Evolutionary conservation across 495 filamentous ascomycete species (phyloP).

Genomic region (Penicillium longicatenatum): DNA sequence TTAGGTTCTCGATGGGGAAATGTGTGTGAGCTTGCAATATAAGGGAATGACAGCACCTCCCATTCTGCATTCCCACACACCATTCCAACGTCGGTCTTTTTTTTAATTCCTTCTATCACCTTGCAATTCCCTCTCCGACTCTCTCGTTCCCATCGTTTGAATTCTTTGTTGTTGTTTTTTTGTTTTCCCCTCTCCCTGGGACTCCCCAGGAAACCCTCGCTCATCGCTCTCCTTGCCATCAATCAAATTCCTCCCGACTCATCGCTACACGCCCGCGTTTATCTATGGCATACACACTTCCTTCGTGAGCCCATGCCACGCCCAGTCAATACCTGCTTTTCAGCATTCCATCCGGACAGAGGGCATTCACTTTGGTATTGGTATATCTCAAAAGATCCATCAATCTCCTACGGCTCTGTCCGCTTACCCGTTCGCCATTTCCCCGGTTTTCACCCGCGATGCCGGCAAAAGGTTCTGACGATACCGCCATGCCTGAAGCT

Average conservation of each 20-base stretch:
- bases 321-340: neutral
- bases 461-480: conserved; percentile 31
- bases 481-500: conserved; percentile 37
- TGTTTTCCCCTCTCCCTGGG: neutral
- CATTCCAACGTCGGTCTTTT: conserved; percentile 13
- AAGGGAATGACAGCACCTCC: conserved; percentile 13
- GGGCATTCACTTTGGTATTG: neutral
- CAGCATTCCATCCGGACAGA: neutral
- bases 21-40: conserved; percentile 17
- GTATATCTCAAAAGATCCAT: neutral
- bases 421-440: neutral
- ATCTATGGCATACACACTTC: conserved; percentile 4
- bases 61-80: neutral
- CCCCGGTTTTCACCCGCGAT: conserved; percentile 15
- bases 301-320: conserved; percentile 6
- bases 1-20: conserved; percentile 9
- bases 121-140: neutral
- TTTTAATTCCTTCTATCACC: neutral
- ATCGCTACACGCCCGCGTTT: conserved; percentile 1
- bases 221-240: neutral
- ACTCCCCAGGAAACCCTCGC: too few relatives aligned
- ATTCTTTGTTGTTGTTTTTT: neutral
- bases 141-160: neutral
- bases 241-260: neutral
- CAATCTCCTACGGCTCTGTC: neutral